phyloP scores from a whole-genome alignment of 306 rosid species.

The Canavalia gladiata region DNA sequence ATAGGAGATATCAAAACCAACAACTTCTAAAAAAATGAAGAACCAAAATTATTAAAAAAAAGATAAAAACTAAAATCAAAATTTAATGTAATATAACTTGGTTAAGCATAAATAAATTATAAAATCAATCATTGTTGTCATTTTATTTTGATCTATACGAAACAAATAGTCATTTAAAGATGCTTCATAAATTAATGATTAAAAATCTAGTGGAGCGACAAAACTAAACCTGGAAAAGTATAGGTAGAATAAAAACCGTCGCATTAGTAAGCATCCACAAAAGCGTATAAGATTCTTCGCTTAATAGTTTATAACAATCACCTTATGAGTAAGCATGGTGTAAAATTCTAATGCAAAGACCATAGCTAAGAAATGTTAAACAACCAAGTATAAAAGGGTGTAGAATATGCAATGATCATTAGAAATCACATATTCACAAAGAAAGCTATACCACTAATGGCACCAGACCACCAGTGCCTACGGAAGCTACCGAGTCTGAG shows the following conservation, averaged over 20 bases:
- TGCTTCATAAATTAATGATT: constrained; percentile 37
- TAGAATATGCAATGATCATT: constrained; percentile 33
- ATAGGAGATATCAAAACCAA: no score
- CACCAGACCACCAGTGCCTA: constrained; percentile 10
- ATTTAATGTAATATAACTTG: no score
- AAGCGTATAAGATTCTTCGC: constrained; percentile 44
- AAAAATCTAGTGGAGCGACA: constrained; percentile 33
- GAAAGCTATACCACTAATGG: constrained; percentile 28
- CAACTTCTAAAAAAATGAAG: no score
- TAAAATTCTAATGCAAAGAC: not conserved
- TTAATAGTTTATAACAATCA: constrained; percentile 33
- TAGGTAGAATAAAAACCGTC: constrained; percentile 33
- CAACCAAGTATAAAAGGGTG: not conserved
- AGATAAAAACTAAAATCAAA: no score
- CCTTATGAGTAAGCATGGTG: constrained; percentile 15
- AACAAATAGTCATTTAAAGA: constrained; percentile 32
- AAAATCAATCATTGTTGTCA: constrained; percentile 38
- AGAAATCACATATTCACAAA: not conserved
- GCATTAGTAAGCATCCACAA: constrained; percentile 31
- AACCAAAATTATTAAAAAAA: no score
- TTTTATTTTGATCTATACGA: constrained; percentile 18
- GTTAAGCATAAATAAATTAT: not conserved
- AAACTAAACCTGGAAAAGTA: constrained; percentile 18
- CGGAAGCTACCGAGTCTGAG: constrained; percentile 36
- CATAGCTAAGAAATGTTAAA: not conserved